Evolutionary conservation across 2,329 filamentous ascomycete genomes (phyloP).

Genomic region (Exserohilum rostratum): DNA sequence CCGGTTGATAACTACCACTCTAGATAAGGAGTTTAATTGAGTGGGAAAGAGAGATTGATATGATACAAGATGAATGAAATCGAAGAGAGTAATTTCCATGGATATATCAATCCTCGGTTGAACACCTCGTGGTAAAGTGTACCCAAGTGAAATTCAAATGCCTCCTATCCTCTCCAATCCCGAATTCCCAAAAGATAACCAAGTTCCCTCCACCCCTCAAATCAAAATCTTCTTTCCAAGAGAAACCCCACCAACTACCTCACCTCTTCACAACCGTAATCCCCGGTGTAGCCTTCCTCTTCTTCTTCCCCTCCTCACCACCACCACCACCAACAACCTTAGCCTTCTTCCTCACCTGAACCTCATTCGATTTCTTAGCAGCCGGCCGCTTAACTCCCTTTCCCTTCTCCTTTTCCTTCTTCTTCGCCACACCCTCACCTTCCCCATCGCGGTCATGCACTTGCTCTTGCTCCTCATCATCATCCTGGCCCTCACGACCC

Average conservation of each 20-base stretch:
- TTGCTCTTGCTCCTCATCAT: conserved; percentile 18
- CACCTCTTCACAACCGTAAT: conserved; percentile 10
- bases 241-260: too few species aligned
- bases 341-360: background rate
- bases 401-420: background rate
- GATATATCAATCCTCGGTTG: too few species aligned
- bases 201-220: too few species aligned
- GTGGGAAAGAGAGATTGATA: background rate
- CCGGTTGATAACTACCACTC: conserved; percentile 35
- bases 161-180: too few species aligned
- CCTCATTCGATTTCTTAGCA: too few species aligned
- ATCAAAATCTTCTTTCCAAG: too few species aligned
- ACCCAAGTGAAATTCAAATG: too few species aligned
- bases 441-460: background rate
- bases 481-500: conserved; percentile 2
- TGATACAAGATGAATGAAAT: background rate
- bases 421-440: conserved; percentile 26
- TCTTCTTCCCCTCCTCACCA: background rate
- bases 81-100: too few species aligned
- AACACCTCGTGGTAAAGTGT: too few species aligned
- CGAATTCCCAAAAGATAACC: too few species aligned
- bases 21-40: background rate
- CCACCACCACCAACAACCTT: background rate
- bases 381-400: too few species aligned
- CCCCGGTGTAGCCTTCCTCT: background rate